Percentiles rank a stretch among this genome's conserved stretches.
These are phyloP conservation scores for Cladosporium sp. DNA, from an alignment of 2,329 filamentous ascomycete species.

Conservation along the genomic window DNA sequence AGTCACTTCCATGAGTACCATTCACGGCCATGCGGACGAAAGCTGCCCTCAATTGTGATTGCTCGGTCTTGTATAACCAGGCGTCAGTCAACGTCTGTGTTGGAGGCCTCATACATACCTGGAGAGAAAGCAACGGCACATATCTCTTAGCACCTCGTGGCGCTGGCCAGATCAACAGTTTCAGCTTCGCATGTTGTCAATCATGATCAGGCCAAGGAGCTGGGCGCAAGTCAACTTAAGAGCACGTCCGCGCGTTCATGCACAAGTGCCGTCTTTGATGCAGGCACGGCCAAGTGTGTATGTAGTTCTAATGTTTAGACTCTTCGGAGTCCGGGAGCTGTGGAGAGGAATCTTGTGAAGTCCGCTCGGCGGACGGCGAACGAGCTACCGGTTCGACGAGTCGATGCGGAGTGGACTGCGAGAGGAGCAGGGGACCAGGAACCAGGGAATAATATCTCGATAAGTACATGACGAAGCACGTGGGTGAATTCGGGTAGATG, in stretches of 20 bases:
- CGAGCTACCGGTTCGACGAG: background rate
- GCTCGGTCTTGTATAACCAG: background rate
- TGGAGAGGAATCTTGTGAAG: background rate
- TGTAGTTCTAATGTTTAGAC: background rate
- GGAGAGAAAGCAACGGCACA: background rate
- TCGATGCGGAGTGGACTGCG: background rate
- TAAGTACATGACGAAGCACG: background rate
- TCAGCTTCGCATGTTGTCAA: background rate
- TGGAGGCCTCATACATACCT: background rate
- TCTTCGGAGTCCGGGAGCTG: slow-evolving; percentile 2
- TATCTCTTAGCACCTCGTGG: slow-evolving; percentile 11
- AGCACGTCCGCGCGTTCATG: slow-evolving; percentile 11
- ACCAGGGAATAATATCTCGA: background rate
- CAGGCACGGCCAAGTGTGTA: background rate
- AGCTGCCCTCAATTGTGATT: background rate
- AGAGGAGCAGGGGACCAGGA: background rate
- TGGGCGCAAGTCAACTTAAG: background rate
- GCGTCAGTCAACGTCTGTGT: background rate
- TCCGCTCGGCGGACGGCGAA: background rate
- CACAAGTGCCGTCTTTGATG: background rate
- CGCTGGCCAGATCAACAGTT: slow-evolving; percentile 7
- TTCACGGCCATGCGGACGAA: background rate
- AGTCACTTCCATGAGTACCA: background rate
- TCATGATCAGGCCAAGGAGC: slow-evolving; percentile 17
- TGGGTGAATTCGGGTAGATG: background rate